Evolutionary conservation across 2,329 filamentous ascomycete species (phyloP).

Genomic region (Geoglossum cookeanum): DNA sequence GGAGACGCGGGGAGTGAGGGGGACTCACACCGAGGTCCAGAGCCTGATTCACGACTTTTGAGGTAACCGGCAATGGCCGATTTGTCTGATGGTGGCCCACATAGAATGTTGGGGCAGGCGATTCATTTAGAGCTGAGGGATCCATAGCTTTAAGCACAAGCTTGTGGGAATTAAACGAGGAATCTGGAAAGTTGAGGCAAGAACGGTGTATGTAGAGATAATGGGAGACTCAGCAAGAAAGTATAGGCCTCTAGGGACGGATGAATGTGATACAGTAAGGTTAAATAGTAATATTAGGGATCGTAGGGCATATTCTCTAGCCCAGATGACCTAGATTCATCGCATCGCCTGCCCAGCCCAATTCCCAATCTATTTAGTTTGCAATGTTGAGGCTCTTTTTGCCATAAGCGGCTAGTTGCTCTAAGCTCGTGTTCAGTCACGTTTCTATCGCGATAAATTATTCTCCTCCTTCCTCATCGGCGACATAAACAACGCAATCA

Average conservation of each 20-base stretch:
- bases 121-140: not conserved
- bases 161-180: not conserved
- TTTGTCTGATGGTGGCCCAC: conserved; percentile 56
- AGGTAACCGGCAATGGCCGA: conserved; percentile 38
- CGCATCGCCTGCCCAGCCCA: not conserved
- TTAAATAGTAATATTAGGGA: not conserved
- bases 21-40: conserved; percentile 47
- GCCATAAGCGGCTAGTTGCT: not conserved
- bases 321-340: not conserved
- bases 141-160: not conserved
- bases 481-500: conserved; percentile 13
- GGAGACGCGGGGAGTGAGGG: conserved; percentile 3
- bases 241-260: no score
- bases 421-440: no score
- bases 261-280: no score
- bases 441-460: not conserved
- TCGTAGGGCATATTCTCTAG: not conserved
- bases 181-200: not conserved
- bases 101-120: conserved; percentile 35
- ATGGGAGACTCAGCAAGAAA: not conserved
- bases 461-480: not conserved
- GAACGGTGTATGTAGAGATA: not conserved
- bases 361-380: not conserved
- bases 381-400: not conserved
- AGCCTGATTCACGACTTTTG: conserved; percentile 45